phyloP scores from a whole-genome alignment of 1,284 basidiomycete genomes.

The Puccinia horiana region DNA sequence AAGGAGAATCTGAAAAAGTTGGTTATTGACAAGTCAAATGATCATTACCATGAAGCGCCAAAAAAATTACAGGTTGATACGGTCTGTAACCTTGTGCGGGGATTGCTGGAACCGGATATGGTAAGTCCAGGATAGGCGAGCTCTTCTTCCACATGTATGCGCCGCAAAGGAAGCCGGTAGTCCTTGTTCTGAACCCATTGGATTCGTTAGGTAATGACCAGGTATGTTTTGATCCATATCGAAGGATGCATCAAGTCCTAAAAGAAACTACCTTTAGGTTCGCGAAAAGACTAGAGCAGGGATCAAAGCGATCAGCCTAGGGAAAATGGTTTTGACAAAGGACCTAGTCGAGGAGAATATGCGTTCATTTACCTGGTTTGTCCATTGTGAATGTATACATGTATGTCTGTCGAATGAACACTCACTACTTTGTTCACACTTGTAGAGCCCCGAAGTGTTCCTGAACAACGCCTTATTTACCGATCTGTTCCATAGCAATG shows the following conservation, averaged over 20 bases:
- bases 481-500: neutral
- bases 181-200: neutral
- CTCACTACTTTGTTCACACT: neutral
- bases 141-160: neutral
- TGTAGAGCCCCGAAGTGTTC: neutral
- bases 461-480: neutral
- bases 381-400: neutral
- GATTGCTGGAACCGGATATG: neutral
- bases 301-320: neutral
- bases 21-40: too few relatives aligned
- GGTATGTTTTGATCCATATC: neutral
- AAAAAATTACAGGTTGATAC: too few relatives aligned
- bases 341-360: neutral
- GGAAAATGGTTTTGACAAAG: neutral
- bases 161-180: neutral
- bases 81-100: neutral
- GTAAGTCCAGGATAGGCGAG: too few relatives aligned
- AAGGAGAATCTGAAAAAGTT: too few relatives aligned
- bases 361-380: neutral
- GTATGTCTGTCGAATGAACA: neutral
- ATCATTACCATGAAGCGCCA: too few relatives aligned
- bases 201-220: neutral
- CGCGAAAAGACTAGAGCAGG: neutral
- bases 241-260: too few relatives aligned
- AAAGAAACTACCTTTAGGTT: neutral